Percentiles rank a stretch among this genome's conserved stretches.
Conservation (phyloP, 129 eudicot species). For the Scalesia atractyloides region DNA sequence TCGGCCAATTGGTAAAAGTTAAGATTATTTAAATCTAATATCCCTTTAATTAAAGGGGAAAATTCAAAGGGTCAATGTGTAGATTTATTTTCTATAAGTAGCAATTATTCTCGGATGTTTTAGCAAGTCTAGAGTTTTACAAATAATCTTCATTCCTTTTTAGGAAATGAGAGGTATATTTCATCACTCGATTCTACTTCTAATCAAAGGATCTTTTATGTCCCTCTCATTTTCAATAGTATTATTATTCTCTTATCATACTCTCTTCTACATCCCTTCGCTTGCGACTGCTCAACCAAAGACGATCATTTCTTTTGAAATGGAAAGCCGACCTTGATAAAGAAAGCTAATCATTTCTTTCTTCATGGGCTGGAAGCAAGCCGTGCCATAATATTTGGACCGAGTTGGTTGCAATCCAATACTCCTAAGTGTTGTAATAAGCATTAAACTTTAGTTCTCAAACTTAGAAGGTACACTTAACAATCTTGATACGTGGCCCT, state of each 20-base stretch:
- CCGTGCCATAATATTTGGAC: constrained; percentile 39
- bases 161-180: background rate
- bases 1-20: too few relatives aligned
- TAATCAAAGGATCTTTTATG: background rate
- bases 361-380: constrained; percentile 31
- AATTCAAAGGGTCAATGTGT: too few relatives aligned
- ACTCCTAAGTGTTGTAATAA: constrained; percentile 17
- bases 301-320: constrained; percentile 27
- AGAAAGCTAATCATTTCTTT: constrained; percentile 17
- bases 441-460: constrained; percentile 1
- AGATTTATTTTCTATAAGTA: background rate
- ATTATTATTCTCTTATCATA: background rate
- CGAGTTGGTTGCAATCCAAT: constrained; percentile 28
- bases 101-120: background rate
- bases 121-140: background rate
- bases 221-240: background rate
- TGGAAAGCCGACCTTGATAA: constrained; percentile 39
- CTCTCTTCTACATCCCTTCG: background rate
- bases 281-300: background rate
- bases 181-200: background rate
- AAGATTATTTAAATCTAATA: too few relatives aligned
- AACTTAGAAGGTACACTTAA: constrained; percentile 36
- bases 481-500: too few relatives aligned
- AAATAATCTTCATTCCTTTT: background rate
- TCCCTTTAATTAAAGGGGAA: too few relatives aligned